Evolutionary conservation across 768 basidiomycete genomes (phyloP).

Genomic region (Lentinula guzmanii): DNA sequence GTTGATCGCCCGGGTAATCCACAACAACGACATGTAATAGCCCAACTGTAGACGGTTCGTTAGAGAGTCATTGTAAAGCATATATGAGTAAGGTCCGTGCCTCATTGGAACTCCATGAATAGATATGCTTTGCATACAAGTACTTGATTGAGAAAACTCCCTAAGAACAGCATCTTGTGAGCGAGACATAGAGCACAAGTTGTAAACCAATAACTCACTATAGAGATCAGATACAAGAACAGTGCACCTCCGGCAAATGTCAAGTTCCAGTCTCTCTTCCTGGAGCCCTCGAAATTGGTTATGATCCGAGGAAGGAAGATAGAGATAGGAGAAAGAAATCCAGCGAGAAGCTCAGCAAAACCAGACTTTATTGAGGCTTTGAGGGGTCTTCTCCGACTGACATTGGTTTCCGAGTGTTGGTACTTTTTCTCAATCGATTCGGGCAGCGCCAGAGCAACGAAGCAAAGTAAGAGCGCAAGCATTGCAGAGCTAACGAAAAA

Average conservation of each 20-base stretch:
- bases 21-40: conserved; percentile 70
- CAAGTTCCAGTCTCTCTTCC: conserved; percentile 66
- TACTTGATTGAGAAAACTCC: conserved; percentile 75
- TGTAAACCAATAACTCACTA: conserved; percentile 34
- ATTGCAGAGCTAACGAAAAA: conserved; percentile 40
- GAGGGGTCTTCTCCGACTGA: conserved; percentile 19
- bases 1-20: conserved; percentile 57
- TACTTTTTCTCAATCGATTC: conserved; percentile 39
- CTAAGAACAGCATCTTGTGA: conserved; percentile 19
- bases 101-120: conserved; percentile 60
- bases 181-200: not conserved
- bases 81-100: conserved; percentile 13
- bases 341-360: conserved; percentile 25
- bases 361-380: conserved; percentile 20
- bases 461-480: conserved; percentile 29
- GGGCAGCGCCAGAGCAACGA: conserved; percentile 42
- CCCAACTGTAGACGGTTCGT: conserved; percentile 40
- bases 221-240: conserved; percentile 60
- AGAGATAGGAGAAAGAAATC: conserved; percentile 57
- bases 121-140: conserved; percentile 70
- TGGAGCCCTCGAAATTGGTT: conserved; percentile 26
- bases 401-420: not conserved
- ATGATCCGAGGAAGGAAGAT: conserved; percentile 60
- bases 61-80: conserved; percentile 1
- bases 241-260: conserved; percentile 59